phyloP scores from a whole-genome alignment of 164 flowering plant species.

The Kalanchoe fedtschenkoi region DNA sequence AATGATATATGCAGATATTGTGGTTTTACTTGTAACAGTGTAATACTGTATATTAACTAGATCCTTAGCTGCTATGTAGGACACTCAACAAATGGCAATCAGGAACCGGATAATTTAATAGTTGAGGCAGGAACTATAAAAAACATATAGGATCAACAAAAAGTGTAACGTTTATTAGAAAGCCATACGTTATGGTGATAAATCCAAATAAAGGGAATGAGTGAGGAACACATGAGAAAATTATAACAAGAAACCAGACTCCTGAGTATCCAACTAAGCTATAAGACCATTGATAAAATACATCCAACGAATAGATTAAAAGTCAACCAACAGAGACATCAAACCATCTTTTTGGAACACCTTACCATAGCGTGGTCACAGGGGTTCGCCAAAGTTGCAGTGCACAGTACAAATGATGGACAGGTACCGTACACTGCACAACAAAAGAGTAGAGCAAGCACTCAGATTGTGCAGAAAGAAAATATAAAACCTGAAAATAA shows the following conservation, averaged over 20 bases:
- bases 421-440: conserved; percentile 78
- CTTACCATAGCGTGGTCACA: conserved; percentile 79
- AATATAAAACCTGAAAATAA: background rate
- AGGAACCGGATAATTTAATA: background rate
- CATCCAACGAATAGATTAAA: background rate
- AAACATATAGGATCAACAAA: background rate
- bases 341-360: background rate
- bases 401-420: conserved; percentile 80
- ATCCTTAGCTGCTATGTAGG: background rate
- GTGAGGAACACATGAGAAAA: no score
- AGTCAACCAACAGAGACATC: no score
- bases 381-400: conserved; percentile 94
- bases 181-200: background rate
- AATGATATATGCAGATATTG: background rate
- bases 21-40: background rate
- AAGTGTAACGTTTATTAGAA: background rate
- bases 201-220: background rate
- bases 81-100: background rate
- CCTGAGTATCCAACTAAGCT: background rate
- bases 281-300: background rate
- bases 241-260: background rate
- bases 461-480: background rate
- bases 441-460: background rate
- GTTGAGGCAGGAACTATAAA: background rate
- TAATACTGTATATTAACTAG: background rate